Evolutionary conservation across 345 rosid genomes (phyloP), one percentile per base, ranked within the genome.

Genomic region (Citrus sp.): DNA sequence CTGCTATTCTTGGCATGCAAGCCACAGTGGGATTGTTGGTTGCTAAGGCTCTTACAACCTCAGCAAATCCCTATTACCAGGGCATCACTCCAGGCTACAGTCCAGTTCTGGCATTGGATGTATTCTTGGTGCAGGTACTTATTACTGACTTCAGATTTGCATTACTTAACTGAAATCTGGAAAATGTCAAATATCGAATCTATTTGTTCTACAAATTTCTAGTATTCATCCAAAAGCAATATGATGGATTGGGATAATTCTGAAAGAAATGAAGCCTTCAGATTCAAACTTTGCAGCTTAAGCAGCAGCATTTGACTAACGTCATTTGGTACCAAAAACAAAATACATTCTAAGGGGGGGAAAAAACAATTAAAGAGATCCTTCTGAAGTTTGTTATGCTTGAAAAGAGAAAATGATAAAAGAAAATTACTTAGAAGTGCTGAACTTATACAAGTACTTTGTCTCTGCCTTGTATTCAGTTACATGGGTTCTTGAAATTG

Each of bases 1-100:
- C 98, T 60, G 92, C 98, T 34, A 79, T 97, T 74, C 93, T 94
- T 65, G 99, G 98, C 59, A 88, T 94, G 98, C 98, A 92, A 91
- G 98, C 99, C 78, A 97, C 93, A 1, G 96, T 97, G 1, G 98
- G 99, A 27, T 84, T 80, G 60, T 79, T 94, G 80, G 96, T 93
- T 28, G 98, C 98, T n/a, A 94, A 92, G 87, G 98, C 98, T 79
- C 90, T 94, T 75, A 94, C 99, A 77, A 85, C 99, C 55, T 87
- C 98, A 7, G 92, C 94, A 13, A 94, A 86, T 84, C 98, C 98
- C 67, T 92, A 87, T 77, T 89, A 88, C 85, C 99, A 94, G 80
- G 94, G 95, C 73, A 84, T 94, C 37, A 70, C 98, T 37, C 97
- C 97, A 7, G 98, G 97, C 62, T 88, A 84, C 73, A 86, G 87